Percentiles rank a stretch among this genome's conserved stretches.
Conservation (phyloP, 768 basidiomycete genomes). For the Austroboletus eburneus region DNA sequence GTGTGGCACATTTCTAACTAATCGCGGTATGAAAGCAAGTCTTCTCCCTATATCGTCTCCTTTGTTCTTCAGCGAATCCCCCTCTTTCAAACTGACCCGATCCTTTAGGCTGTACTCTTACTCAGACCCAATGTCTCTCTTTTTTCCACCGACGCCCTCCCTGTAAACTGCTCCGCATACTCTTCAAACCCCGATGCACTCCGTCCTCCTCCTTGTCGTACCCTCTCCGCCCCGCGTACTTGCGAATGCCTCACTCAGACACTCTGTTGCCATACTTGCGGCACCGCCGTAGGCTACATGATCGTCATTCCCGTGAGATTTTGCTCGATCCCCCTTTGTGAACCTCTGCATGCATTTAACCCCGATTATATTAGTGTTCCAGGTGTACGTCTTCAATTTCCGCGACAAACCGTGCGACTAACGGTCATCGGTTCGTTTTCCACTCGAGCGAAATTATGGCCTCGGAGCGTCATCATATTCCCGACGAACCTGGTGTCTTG, state of each 20-base stretch:
- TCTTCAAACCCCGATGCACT: slow-evolving; percentile 44
- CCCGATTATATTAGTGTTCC: slow-evolving; percentile 42
- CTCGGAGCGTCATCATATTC: slow-evolving; percentile 60
- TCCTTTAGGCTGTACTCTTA: slow-evolving; percentile 70
- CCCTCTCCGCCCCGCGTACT: slow-evolving; percentile 44
- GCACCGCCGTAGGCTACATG: slow-evolving; percentile 71
- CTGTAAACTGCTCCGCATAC: slow-evolving; percentile 70
- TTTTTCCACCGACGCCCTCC: slow-evolving; percentile 79
- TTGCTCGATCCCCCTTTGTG: not conserved
- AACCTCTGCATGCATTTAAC: slow-evolving; percentile 8
- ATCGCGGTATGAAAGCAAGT: slow-evolving; percentile 80
- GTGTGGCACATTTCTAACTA: slow-evolving; percentile 72
- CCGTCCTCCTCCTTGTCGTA: slow-evolving; percentile 36
- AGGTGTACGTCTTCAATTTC: slow-evolving; percentile 72
- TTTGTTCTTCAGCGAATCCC: not conserved
- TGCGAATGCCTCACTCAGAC: slow-evolving; percentile 86
- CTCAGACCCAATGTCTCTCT: slow-evolving; percentile 77
- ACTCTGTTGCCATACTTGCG: slow-evolving; percentile 77
- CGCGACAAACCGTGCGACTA: slow-evolving; percentile 66
- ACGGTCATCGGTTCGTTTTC: slow-evolving; percentile 85
- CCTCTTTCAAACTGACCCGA: slow-evolving; percentile 3
- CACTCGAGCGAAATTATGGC: slow-evolving; percentile 66
- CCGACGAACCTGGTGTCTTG: slow-evolving; percentile 59
- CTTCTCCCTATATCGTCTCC: not conserved
- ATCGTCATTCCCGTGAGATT: slow-evolving; percentile 61